Conservation (phyloP, 73 alveolate species). For the Durusdinium trenchii region DNA sequence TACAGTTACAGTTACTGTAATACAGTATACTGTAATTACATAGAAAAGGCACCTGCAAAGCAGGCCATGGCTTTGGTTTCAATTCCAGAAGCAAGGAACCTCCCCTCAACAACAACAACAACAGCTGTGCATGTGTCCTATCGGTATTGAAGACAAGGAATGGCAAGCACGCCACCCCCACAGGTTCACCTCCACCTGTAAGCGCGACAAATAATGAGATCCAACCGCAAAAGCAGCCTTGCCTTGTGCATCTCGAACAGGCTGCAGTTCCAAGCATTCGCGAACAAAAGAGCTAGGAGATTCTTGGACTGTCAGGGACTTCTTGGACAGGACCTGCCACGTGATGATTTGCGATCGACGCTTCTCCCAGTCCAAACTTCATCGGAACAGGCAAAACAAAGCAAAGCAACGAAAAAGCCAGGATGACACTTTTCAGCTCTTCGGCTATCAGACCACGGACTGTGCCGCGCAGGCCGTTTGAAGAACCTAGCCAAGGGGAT, state of each 20-base stretch:
- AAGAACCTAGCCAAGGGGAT: not conserved
- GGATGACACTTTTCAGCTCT: constrained; percentile 19
- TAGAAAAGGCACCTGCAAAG: too few relatives aligned
- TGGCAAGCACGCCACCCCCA: too few relatives aligned
- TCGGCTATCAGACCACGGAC: constrained; percentile 39
- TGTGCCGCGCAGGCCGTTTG: constrained; percentile 25
- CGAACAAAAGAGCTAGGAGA: not conserved
- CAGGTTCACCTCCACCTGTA: too few relatives aligned
- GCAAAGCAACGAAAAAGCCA: not conserved
- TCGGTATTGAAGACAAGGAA: too few relatives aligned
- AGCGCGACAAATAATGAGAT: too few relatives aligned
- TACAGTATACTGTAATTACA: too few relatives aligned
- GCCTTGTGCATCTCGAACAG: constrained; percentile 50
- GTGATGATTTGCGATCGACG: not conserved
- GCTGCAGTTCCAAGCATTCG: constrained; percentile 28
- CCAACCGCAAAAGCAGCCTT: not conserved
- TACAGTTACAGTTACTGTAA: too few relatives aligned
- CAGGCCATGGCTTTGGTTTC: not conserved
- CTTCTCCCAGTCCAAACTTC: not conserved
- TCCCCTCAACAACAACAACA: not conserved
- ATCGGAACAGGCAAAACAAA: not conserved
- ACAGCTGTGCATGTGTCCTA: not conserved
- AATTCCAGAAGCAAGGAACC: not conserved
- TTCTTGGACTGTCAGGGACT: not conserved
- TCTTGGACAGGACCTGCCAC: not conserved